These are phyloP conservation scores for Arachis hypogaea DNA, from an alignment of 306 rosid genomes.

Conservation along the genomic window DNA sequence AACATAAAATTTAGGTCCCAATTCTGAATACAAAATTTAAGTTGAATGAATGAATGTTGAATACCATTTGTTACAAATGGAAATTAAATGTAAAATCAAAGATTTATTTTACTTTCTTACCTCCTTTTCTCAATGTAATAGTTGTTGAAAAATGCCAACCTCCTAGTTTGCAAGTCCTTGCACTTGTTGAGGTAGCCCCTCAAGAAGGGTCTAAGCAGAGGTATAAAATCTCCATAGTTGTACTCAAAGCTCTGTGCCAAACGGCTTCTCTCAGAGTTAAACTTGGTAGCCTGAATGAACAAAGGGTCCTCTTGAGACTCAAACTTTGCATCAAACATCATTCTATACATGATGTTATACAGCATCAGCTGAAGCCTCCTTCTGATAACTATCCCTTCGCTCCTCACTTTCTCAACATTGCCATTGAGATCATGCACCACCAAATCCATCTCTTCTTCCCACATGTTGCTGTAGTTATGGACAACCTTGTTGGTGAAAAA, in stretches of 20 bases:
- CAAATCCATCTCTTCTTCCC: slow-evolving; percentile 83
- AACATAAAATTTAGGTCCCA: too few species aligned
- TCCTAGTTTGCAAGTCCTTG: slow-evolving; percentile 70
- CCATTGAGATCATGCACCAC: slow-evolving; percentile 62
- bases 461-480: slow-evolving; percentile 65
- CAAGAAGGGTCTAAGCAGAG: slow-evolving; percentile 75
- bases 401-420: slow-evolving; percentile 42
- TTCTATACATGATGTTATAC: slow-evolving; percentile 80
- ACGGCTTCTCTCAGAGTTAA: slow-evolving; percentile 78
- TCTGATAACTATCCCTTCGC: slow-evolving; percentile 65
- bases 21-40: too few species aligned
- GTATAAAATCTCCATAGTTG: slow-evolving; percentile 90
- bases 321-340: slow-evolving; percentile 86
- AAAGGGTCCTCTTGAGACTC: slow-evolving; percentile 81
- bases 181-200: slow-evolving; percentile 76
- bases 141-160: slow-evolving; percentile 74
- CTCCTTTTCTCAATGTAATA: slow-evolving; percentile 64
- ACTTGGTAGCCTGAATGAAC: slow-evolving; percentile 73
- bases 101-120: slow-evolving; percentile 34
- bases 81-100: background rate
- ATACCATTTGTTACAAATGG: background rate
- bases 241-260: slow-evolving; percentile 90
- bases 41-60: background rate
- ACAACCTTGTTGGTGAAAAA: slow-evolving; percentile 91
- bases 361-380: slow-evolving; percentile 72